Percentiles rank a stretch among this genome's conserved stretches.
Evolutionary conservation across 331 rosid species (phyloP).

Genomic region (Malus hybrid): DNA sequence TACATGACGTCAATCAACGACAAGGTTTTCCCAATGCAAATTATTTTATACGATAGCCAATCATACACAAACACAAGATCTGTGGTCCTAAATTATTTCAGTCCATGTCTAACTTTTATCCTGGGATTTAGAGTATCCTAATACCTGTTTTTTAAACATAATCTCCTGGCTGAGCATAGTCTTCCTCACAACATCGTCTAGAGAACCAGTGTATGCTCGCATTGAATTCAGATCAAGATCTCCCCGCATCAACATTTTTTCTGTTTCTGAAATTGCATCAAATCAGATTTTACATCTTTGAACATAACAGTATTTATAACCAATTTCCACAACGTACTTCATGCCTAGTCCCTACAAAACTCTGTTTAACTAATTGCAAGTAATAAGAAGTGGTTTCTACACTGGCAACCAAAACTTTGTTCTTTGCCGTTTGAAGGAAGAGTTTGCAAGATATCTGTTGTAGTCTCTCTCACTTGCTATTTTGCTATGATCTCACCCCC

Average conservation of each 20-base stretch:
- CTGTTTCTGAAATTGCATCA: neutral
- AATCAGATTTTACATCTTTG: neutral
- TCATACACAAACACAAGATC: neutral
- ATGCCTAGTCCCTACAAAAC: neutral
- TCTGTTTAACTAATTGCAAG: neutral
- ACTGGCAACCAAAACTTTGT: neutral
- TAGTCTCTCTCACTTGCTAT: neutral
- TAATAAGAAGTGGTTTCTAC: neutral
- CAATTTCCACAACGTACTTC: neutral
- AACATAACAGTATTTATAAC: neutral
- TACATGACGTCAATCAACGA: neutral
- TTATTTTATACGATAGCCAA: neutral
- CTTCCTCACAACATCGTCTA: slow-evolving; percentile 32
- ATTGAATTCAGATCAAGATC: slow-evolving; percentile 32
- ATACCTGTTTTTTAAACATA: slow-evolving; percentile 48
- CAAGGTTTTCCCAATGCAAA: neutral
- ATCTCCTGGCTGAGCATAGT: slow-evolving; percentile 52
- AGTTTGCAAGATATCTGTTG: neutral
- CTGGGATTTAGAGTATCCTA: neutral
- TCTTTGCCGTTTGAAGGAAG: neutral
- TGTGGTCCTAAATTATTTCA: neutral
- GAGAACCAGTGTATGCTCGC: slow-evolving; percentile 17
- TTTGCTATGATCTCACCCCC: neutral
- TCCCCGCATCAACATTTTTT: slow-evolving; percentile 34
- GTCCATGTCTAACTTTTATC: neutral